Base-by-base conservation (phyloP, 2,329 filamentous ascomycete species). In the Cladorrhinum sp. region DNA sequence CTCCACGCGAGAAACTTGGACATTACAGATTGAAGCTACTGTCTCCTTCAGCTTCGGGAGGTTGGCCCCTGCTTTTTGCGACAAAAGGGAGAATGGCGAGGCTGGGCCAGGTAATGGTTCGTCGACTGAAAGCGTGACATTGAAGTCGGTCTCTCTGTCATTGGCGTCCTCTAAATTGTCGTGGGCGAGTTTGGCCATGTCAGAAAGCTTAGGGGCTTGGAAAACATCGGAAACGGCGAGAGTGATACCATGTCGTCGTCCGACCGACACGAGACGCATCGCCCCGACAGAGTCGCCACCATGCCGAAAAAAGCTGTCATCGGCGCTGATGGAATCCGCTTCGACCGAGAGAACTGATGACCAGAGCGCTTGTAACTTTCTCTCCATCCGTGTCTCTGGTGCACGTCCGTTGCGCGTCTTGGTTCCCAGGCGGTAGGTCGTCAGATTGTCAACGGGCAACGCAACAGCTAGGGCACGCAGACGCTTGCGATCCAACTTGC, bases 311-410 rank as follows among this genome's bases (percentile, higher is more conserved):
- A 77, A 76, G 60, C 70, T 71, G 61, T 74, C 69, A 5, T 67
- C 59, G 1, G 63, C 63, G 0, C 53, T 30, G 57, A 69, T 68
- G 16, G 49, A 53, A 1, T 53, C 62, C 1, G 55, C 20, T 0
- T 50, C 20, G 7, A 68, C 28, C 10, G 58, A 49, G 5, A 69
- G 63, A 0, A 66, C 58, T 3, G 57, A 28, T 0, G 77, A 74
- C 82, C 83, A 86, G 12, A 82, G 71, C 5, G 71, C 68, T 12
- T 76, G 76, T 4, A 86, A 72, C 7, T 72, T 74, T 55, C 74
- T 73, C 66, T 82, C 79, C 64, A 75, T 78, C 20, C 66, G 65
- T 1, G 79, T 69, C 23, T 66, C 57, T 0, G 73, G 73, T 3
- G 73, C 64, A 42, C 73, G 64, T 54, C 79, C 65, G 26, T 64